Evolutionary conservation across 1,284 basidiomycete species (phyloP).

Genomic region (Pyrrhoderma noxium): DNA sequence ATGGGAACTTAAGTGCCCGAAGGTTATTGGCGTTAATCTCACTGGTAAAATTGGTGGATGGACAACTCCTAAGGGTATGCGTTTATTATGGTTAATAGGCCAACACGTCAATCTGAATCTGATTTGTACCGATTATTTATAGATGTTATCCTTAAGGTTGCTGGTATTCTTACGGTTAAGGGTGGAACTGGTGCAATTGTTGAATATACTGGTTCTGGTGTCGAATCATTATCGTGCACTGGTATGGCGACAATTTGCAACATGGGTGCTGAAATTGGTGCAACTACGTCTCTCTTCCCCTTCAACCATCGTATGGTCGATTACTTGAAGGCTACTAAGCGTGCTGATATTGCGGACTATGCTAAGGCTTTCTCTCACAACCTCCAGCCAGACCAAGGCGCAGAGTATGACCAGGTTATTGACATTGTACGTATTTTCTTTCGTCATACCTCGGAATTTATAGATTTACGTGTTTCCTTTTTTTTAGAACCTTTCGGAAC

Average conservation of each 20-base stretch:
- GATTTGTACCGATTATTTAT: conserved; percentile 14
- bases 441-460: not conserved
- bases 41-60: conserved; percentile 94
- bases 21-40: conserved; percentile 97
- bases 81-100: not conserved
- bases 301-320: conserved; percentile 93
- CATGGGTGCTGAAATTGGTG: conserved; percentile 99
- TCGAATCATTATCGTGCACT: conserved; percentile 94
- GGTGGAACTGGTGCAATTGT: conserved; percentile 97
- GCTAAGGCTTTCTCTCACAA: conserved; percentile 90
- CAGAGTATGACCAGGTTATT: conserved; percentile 92
- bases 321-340: conserved; percentile 93
- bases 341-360: conserved; percentile 83
- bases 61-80: conserved; percentile 92
- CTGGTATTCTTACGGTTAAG: conserved; percentile 96
- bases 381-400: conserved; percentile 82
- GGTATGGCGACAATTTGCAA: conserved; percentile 99
- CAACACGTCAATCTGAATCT: conserved; percentile 2
- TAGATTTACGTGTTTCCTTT: not conserved
- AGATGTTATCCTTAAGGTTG: conserved; percentile 97
- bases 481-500: conserved; percentile 80
- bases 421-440: conserved; percentile 62
- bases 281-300: conserved; percentile 98
- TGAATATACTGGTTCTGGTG: conserved; percentile 91
- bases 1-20: conserved; percentile 99